Evolutionary conservation across 495 filamentous ascomycete species (phyloP), one percentile per base, ranked within the genome.

Genomic region (Saxophila tyrrhenica): DNA sequence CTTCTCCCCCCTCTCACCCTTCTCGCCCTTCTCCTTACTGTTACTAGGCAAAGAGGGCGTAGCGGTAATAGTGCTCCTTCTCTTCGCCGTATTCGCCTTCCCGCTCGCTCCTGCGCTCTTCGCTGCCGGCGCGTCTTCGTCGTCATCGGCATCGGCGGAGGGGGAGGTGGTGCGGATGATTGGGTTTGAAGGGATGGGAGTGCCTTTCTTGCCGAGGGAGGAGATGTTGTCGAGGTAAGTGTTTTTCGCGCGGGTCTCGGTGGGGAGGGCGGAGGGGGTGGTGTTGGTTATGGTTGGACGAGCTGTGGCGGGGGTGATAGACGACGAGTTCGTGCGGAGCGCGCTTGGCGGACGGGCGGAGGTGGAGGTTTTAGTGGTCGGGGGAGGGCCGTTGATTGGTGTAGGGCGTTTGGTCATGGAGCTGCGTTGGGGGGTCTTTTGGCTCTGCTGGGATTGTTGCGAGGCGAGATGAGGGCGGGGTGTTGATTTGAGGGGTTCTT

Each of bases 31-130:
- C 29, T 5, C 29, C 29, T n/a, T 5, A 35, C 29, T 35, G n/a
- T n/a, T n/a, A n/a, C n/a, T 35, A 19, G 59, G 55, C 25, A 62
- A 58, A 50, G 47, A 54, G 10, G 56, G 50, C 39, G 61, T 58
- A 25, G 64, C 60, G 41, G 62, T 64, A 13, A 58, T 56, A 29
- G 52, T 66, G n/a, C 35, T 46, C n/a, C 59, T 22, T 29, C 59
- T 25, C 50, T 63, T 38, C 38, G 59, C 38, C 49, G 51, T 53
- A 49, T 62, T 49, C 39, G 56, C 25, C 54, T 44, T 29, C 23
- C 43, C 47, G n/a, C 17, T n/a, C 50, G n/a, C n/a, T n/a, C n/a
- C n/a, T n/a, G 19, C 50, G 32, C 21, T 25, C 32, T 20, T n/a
- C 24, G 29, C 20, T 2, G 35, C 16, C 19, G 29, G 13, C 29